Conservation (phyloP, 106 monocot species). For the Dendrobium officinale region DNA sequence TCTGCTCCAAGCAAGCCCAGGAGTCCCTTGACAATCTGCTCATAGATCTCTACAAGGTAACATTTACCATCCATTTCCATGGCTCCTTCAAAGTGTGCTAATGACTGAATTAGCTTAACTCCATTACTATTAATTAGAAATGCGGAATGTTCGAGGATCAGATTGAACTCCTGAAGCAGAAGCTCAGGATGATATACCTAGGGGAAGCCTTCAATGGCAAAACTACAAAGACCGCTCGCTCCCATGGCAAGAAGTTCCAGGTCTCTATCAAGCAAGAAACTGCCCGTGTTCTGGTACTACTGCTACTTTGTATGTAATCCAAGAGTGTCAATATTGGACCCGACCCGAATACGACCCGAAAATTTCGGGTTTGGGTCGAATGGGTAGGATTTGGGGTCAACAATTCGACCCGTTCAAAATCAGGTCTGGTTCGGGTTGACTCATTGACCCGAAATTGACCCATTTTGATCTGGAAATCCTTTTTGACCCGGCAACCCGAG, state of each 20-base stretch:
- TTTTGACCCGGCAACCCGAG: too few species aligned
- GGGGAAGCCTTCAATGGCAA: conserved; percentile 74
- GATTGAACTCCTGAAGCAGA: conserved; percentile 54
- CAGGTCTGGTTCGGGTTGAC: too few species aligned
- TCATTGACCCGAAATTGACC: too few species aligned
- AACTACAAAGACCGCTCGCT: conserved; percentile 62
- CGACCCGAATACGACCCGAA: too few species aligned
- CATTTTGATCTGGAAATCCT: too few species aligned
- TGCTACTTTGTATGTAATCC: too few species aligned
- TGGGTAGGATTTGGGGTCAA: too few species aligned
- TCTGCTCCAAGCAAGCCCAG: conserved; percentile 64
- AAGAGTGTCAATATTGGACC: too few species aligned
- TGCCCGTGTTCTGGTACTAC: conserved; percentile 38
- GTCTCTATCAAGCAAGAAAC: conserved; percentile 69
- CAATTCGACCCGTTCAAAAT: too few species aligned
- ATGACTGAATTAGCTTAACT: neutral
- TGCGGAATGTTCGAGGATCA: conserved; percentile 61
- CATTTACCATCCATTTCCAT: neutral
- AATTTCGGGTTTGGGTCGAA: too few species aligned
- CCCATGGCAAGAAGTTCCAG: conserved; percentile 79
- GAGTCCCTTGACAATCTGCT: conserved; percentile 89
- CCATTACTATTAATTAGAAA: conserved; percentile 19
- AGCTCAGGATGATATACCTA: conserved; percentile 42
- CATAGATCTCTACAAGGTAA: conserved; percentile 78
- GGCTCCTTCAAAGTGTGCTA: neutral